Percentiles rank a stretch among this genome's conserved stretches.
Conservation (phyloP, 202 grass and related monocot genomes). For the Dendrocalamus latiflorus region DNA sequence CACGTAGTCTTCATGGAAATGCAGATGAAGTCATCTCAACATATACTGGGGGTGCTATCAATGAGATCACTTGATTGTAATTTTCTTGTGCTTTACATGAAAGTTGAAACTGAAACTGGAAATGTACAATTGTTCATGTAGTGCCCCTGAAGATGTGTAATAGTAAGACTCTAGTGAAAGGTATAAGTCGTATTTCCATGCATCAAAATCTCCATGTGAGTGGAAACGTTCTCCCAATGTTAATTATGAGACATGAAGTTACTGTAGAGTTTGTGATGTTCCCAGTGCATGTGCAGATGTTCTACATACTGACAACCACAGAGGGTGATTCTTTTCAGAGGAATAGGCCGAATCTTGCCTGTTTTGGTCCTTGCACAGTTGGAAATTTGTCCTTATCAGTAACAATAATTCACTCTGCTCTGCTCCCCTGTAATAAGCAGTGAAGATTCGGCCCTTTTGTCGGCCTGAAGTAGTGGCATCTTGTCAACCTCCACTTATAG, state of each 20-base stretch:
- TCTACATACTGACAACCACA: neutral
- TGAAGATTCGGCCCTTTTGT: too few species aligned
- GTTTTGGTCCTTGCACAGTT: too few species aligned
- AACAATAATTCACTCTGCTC: too few species aligned
- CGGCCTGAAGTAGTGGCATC: neutral
- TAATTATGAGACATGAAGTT: neutral
- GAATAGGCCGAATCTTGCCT: neutral
- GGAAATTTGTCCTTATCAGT: constrained; percentile 19
- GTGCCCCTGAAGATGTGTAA: neutral
- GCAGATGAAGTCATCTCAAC: neutral
- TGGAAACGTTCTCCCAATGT: neutral
- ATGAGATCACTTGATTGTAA: neutral
- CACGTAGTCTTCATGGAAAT: neutral
- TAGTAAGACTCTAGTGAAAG: too few species aligned
- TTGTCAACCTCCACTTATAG: neutral
- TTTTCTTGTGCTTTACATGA: constrained; percentile 4
- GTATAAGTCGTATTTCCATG: neutral
- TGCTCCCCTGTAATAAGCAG: too few species aligned
- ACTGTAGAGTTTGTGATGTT: neutral
- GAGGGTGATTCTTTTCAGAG: neutral
- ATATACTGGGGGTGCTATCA: neutral
- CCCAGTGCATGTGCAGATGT: constrained; percentile 5
- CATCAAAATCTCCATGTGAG: neutral
- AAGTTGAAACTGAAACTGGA: neutral
- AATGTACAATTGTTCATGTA: neutral